A percentile compares a stretch with the other conserved stretches of the same genome.
Conservation (phyloP, 345 rosid genomes). For the Cardiospermum halicacabum region DNA sequence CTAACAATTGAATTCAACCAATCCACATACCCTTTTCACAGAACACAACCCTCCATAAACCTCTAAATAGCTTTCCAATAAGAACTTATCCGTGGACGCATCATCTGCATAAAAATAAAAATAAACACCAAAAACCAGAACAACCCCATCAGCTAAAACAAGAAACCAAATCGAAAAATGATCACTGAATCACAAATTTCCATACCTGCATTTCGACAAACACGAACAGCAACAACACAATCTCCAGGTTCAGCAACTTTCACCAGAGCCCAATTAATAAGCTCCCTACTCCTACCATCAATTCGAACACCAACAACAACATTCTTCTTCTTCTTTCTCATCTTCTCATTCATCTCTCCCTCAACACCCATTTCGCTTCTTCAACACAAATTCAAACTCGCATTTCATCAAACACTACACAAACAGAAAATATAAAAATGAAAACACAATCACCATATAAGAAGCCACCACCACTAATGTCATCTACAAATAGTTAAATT, state of each 20-base stretch:
- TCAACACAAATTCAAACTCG: conserved; percentile 3
- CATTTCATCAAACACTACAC: conserved; percentile 27
- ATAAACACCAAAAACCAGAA: background rate
- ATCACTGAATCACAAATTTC: background rate
- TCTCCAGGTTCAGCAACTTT: conserved; percentile 87
- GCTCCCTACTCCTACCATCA: conserved; percentile 58
- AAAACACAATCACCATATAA: background rate
- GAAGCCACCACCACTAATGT: background rate
- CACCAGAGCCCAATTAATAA: conserved; percentile 73
- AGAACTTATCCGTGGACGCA: conserved; percentile 32
- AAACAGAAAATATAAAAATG: background rate
- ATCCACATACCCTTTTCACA: conserved; percentile 48
- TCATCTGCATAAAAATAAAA: conserved; percentile 34
- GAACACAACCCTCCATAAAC: conserved; percentile 59
- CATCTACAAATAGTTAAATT: conserved; percentile 17
- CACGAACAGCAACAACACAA: conserved; percentile 66
- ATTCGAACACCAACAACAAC: conserved; percentile 68
- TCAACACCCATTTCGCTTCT: conserved; percentile 35
- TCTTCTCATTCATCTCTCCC: conserved; percentile 25
- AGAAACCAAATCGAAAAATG: background rate
- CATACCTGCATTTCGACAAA: conserved; percentile 49
- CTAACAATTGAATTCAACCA: background rate
- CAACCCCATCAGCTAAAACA: background rate
- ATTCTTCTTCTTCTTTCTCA: conserved; percentile 38
- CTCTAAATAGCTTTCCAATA: conserved; percentile 53